Conservation (phyloP, 495 filamentous ascomycete species). For the Poronia punctata region DNA sequence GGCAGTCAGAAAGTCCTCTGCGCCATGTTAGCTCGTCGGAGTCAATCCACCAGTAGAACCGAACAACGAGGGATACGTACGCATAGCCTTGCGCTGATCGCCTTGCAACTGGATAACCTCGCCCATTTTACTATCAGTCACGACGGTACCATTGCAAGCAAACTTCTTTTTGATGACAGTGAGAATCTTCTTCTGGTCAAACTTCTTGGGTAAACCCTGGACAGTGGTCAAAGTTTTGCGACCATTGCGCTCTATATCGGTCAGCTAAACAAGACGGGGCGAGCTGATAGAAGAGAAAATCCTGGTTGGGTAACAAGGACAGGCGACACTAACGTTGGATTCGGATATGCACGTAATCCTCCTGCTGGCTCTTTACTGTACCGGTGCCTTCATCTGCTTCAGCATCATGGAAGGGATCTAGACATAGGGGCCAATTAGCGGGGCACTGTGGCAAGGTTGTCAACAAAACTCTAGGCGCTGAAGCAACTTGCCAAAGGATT, state of each 20-base stretch:
- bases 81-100: conserved; percentile 64
- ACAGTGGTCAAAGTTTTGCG: conserved; percentile 99
- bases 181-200: conserved; percentile 98
- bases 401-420: conserved; percentile 12
- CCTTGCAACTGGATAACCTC: conserved; percentile 99
- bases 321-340: conserved; percentile 8
- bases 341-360: conserved; percentile 10
- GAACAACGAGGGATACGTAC: not conserved
- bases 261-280: not conserved
- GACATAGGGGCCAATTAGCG: conserved; percentile 4
- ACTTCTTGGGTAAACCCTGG: conserved; percentile 94
- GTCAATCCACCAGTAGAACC: not conserved
- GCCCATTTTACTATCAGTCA: conserved; percentile 93
- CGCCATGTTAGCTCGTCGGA: conserved; percentile 2
- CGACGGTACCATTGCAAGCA: conserved; percentile 99
- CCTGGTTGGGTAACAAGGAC: too few species aligned
- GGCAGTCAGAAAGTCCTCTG: conserved; percentile 7
- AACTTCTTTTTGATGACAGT: conserved; percentile 99
- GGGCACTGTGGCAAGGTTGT: not conserved
- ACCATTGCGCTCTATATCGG: conserved; percentile 68
- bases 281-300: not conserved
- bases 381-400: conserved; percentile 9
- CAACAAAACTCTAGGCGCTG: not conserved
- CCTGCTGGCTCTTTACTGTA: conserved; percentile 9
- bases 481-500: conserved; percentile 8